A percentile compares a stretch with the other conserved stretches of the same genome.
Conservation (phyloP, 305 asterid genomes). For the Solanum hybrid region DNA sequence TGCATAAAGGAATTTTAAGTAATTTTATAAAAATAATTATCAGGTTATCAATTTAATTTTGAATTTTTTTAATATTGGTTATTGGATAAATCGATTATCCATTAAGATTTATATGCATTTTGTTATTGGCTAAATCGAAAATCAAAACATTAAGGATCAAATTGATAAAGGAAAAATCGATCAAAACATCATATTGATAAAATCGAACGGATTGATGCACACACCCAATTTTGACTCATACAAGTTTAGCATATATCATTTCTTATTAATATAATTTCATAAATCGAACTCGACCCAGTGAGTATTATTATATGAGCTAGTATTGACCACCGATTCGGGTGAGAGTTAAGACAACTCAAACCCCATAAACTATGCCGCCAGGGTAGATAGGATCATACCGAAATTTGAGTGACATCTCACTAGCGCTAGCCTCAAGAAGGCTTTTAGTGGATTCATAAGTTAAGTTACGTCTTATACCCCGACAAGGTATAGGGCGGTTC, state of each 20-base stretch:
- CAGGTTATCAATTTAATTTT: no score
- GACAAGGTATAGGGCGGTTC: no score
- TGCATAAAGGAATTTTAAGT: neutral
- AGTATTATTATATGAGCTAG: neutral
- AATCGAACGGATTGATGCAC: neutral
- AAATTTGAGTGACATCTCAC: neutral
- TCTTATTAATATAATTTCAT: no score
- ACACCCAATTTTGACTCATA: neutral
- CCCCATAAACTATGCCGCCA: neutral
- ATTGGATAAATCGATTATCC: neutral
- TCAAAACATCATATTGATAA: no score
- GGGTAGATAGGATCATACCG: neutral
- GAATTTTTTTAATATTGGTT: no score
- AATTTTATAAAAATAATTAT: no score
- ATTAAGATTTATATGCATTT: no score
- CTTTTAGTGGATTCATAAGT: no score
- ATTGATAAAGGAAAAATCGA: no score
- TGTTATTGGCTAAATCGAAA: no score
- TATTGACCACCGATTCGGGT: neutral
- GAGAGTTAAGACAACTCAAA: neutral
- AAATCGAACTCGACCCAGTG: no score
- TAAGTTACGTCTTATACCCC: no score
- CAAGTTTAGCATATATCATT: neutral
- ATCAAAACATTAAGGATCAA: neutral
- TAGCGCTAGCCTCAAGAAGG: neutral